Conservation (phyloP, 106 monocot species). For the Platanthera guangdongensis region DNA sequence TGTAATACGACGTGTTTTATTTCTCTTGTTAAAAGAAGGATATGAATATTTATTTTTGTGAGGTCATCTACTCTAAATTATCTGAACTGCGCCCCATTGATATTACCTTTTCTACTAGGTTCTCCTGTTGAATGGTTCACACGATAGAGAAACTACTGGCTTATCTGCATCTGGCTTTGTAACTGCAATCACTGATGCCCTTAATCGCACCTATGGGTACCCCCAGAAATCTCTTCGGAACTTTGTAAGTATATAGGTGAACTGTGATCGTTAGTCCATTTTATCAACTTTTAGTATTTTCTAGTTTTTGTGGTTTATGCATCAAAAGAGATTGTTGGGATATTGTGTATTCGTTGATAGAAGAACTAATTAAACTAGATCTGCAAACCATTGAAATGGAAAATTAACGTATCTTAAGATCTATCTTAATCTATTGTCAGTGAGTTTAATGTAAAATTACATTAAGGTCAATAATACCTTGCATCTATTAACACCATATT, state of each 20-base stretch:
- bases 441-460: neutral
- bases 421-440: neutral
- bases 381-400: neutral
- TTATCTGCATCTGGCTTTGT: conserved; percentile 84
- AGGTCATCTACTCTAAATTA: neutral
- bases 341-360: neutral
- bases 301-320: neutral
- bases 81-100: neutral
- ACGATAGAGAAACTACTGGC: conserved; percentile 85
- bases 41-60: neutral
- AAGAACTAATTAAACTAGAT: neutral
- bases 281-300: neutral
- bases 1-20: neutral
- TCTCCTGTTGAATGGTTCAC: conserved; percentile 82
- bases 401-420: neutral
- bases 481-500: neutral
- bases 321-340: neutral
- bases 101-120: conserved; percentile 31
- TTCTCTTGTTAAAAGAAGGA: neutral
- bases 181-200: conserved; percentile 85
- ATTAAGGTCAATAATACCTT: neutral
- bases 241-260: conserved; percentile 38
- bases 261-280: neutral
- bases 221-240: conserved; percentile 56
- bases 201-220: conserved; percentile 78